These are phyloP conservation scores for Liriodendron chinense DNA, from an alignment of 164 flowering plant species.

Conservation along the genomic window DNA sequence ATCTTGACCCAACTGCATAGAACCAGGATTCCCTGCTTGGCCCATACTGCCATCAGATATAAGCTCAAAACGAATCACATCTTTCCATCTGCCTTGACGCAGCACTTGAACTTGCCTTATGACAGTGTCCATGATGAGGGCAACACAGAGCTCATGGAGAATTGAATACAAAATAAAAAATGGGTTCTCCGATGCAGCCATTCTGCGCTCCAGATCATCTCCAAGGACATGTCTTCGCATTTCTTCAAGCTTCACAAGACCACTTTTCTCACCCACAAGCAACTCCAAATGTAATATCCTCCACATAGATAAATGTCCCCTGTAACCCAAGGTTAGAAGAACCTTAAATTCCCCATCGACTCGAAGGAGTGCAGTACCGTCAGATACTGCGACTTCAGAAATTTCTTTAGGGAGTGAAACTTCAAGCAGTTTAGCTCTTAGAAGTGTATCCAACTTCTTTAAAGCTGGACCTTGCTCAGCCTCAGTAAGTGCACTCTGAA, in stretches of 20 bases:
- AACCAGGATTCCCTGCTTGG: constrained; percentile 49
- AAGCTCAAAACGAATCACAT: constrained; percentile 91
- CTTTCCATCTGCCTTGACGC: constrained; percentile 91
- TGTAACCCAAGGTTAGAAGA: constrained; percentile 88
- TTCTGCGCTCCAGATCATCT: constrained; percentile 94
- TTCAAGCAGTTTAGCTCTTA: constrained; percentile 85
- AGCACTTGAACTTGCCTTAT: constrained; percentile 83
- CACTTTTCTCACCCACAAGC: constrained; percentile 91
- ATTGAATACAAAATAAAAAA: constrained; percentile 72
- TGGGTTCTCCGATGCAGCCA: constrained; percentile 89
- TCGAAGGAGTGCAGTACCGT: constrained; percentile 74
- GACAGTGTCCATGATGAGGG: constrained; percentile 92
- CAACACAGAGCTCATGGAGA: constrained; percentile 91
- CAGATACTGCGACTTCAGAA: constrained; percentile 71
- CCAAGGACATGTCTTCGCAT: constrained; percentile 73
- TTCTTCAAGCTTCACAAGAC: constrained; percentile 78
- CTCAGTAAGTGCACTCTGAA: constrained; percentile 51
- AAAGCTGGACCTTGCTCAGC: constrained; percentile 74
- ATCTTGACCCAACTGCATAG: constrained; percentile 56
- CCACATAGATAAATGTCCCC: constrained; percentile 93
- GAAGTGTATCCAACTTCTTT: constrained; percentile 72
- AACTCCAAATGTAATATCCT: constrained; percentile 90
- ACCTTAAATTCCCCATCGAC: constrained; percentile 95
- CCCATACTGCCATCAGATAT: constrained; percentile 58
- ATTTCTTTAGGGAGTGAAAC: constrained; percentile 73